Percentiles rank a stretch among this genome's conserved stretches.
phyloP scores from a whole-genome alignment of 805 yeast genomes.

The Starmerella apis region DNA sequence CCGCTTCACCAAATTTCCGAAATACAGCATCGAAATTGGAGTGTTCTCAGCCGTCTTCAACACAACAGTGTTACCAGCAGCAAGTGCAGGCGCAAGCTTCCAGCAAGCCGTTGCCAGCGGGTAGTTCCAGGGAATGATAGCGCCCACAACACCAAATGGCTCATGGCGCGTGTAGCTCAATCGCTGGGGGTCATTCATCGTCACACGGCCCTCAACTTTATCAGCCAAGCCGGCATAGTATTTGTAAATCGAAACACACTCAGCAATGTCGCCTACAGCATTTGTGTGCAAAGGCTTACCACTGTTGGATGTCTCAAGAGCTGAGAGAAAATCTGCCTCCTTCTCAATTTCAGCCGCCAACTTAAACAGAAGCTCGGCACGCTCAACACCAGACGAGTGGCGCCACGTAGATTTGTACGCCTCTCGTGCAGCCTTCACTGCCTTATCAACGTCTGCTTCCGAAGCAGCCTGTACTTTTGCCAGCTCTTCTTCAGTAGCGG shows the following conservation, averaged over 20 bases:
- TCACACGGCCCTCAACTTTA: slow-evolving; percentile 64
- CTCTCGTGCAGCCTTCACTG: slow-evolving; percentile 72
- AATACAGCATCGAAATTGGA: slow-evolving; percentile 75
- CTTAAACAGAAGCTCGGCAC: slow-evolving; percentile 54
- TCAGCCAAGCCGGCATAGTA: slow-evolving; percentile 90
- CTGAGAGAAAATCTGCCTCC: slow-evolving; percentile 59
- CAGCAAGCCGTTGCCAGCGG: slow-evolving; percentile 89
- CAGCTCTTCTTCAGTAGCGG: slow-evolving; percentile 64
- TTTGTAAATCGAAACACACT: slow-evolving; percentile 59
- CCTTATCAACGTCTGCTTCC: slow-evolving; percentile 68
- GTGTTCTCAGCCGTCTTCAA: slow-evolving; percentile 88
- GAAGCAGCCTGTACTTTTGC: slow-evolving; percentile 63
- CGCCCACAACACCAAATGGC: slow-evolving; percentile 92
- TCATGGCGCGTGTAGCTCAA: slow-evolving; percentile 74
- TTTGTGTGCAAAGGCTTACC: slow-evolving; percentile 61
- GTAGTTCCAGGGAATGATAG: slow-evolving; percentile 95
- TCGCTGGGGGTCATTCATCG: slow-evolving; percentile 65
- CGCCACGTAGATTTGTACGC: slow-evolving; percentile 60
- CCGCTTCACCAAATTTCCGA: slow-evolving; percentile 56
- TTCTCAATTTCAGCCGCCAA: slow-evolving; percentile 71
- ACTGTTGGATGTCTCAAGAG: slow-evolving; percentile 77
- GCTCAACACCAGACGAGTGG: slow-evolving; percentile 61
- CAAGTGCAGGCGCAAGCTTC: slow-evolving; percentile 89
- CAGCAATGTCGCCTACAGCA: slow-evolving; percentile 64
- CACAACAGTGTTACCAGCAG: slow-evolving; percentile 81